Evolutionary conservation across 2,329 filamentous ascomycete genomes (phyloP), one percentile per base, ranked within the genome.

Genomic region (Rhinocladiella mackenziei): DNA sequence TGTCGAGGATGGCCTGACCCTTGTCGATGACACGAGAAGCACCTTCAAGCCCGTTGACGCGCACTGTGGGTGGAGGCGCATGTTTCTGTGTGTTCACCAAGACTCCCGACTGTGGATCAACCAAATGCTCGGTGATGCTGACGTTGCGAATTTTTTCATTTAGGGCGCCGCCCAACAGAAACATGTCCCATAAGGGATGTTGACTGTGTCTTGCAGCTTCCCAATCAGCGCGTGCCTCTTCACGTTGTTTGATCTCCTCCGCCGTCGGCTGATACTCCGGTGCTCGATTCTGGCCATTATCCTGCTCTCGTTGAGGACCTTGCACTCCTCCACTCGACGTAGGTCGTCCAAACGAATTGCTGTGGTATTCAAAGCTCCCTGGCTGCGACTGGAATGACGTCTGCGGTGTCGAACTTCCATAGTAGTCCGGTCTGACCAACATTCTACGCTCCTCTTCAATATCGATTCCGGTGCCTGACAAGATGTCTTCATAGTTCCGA

Each of bases 151-250:
- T 72, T 45, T 74, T 69, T 39, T 78, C 69, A 23, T 57, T 57
- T 7, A 82, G 56, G 11, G 69, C 65, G 47, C 76, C 80, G 0
- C 84, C 80, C 8, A 80, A 68, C 5, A 94, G 65, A 56, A 94
- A 91, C 0, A 86, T 78, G 45, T 88, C 77, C 39, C 78, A 78
- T 7, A 94, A 71, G 56, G 89, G 86, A 51, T 84, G 79, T 47
- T 83, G 80, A 70, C 73, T 51, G 76, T 75, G 43, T 75, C 82
- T 56, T 78, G 70, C 46, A 68, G 75, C 63, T 74, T 78, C 48
- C 78, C 81, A 44, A 81, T 85, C 54, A 76, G 78, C 51, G 73
- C 87, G 9, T 76, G 74, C 31, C 80, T 76, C 53, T 74, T 73
- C 45, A 84, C 83, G 13, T 73, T 83, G 74, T 5, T 83, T 78